A percentile compares a stretch with the other conserved stretches of the same genome.
Conservation (phyloP, 495 filamentous ascomycete species). For the Xylaria venustula region DNA sequence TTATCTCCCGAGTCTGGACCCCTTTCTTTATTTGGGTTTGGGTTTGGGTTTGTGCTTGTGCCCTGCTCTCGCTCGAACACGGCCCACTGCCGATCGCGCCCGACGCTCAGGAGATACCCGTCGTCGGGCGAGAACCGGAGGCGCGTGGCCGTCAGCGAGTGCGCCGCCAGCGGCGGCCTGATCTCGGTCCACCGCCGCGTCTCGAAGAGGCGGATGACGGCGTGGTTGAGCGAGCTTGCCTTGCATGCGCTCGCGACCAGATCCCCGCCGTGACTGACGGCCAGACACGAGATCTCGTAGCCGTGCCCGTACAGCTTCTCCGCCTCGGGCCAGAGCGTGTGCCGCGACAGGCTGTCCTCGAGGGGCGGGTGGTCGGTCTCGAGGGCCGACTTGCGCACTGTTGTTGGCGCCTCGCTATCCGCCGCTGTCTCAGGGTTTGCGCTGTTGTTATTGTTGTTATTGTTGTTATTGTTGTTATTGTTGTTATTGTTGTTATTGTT, state of each 20-base stretch:
- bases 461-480: too few relatives aligned
- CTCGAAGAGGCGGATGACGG: constrained; percentile 88
- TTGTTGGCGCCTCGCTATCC: constrained; percentile 37
- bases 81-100: constrained; percentile 86
- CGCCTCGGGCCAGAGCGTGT: constrained; percentile 92
- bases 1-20: neutral
- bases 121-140: constrained; percentile 78
- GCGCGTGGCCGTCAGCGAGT: constrained; percentile 79
- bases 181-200: constrained; percentile 84
- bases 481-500: too few relatives aligned
- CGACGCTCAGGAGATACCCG: constrained; percentile 75
- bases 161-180: constrained; percentile 73
- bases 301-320: constrained; percentile 99
- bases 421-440: constrained; percentile 38
- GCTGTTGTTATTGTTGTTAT: too few relatives aligned
- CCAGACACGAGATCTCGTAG: constrained; percentile 93
- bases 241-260: constrained; percentile 91
- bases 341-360: constrained; percentile 84
- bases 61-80: constrained; percentile 58
- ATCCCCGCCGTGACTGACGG: constrained; percentile 68
- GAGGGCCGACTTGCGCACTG: constrained; percentile 42
- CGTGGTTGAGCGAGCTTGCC: constrained; percentile 88
- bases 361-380: constrained; percentile 69
- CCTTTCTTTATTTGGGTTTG: too few relatives aligned
- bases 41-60: too few relatives aligned